Conservation (phyloP, 148 eudicot species). For the Fagopyrum tataricum region DNA sequence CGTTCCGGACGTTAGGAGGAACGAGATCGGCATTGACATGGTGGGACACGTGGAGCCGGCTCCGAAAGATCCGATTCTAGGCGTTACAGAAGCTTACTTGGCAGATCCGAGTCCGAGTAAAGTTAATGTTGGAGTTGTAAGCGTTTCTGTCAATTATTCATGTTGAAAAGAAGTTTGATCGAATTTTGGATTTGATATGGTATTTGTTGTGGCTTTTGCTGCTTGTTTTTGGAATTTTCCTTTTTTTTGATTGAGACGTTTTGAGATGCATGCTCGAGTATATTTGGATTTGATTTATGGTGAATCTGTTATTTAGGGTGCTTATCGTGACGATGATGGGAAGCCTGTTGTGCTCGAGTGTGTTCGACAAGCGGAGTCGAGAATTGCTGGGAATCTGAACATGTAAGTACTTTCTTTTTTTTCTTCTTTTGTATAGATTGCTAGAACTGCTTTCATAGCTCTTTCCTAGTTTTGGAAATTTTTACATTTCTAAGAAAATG, state of each 20-base stretch:
- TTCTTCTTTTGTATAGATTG: background rate
- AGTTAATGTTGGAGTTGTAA: slow-evolving; percentile 92
- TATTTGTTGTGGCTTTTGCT: background rate
- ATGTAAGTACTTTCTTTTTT: slow-evolving; percentile 46
- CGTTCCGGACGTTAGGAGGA: slow-evolving; percentile 19
- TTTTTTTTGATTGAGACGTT: background rate
- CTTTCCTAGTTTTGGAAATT: background rate
- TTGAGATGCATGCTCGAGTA: background rate
- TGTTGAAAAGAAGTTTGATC: background rate
- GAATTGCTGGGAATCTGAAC: slow-evolving; percentile 75
- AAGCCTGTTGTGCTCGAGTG: slow-evolving; percentile 91
- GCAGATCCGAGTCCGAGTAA: slow-evolving; percentile 77
- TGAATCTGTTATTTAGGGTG: slow-evolving; percentile 41
- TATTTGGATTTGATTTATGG: background rate
- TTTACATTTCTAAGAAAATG: background rate
- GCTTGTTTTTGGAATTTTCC: background rate
- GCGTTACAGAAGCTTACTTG: slow-evolving; percentile 89
- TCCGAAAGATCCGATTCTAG: slow-evolving; percentile 89
- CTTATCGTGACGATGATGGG: slow-evolving; percentile 86
- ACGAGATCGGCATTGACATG: slow-evolving; percentile 50
- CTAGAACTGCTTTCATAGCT: background rate
- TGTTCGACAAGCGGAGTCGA: slow-evolving; percentile 84
- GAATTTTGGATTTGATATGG: background rate
- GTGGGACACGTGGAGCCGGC: slow-evolving; percentile 90
- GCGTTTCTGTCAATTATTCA: slow-evolving; percentile 12